Base-by-base conservation (phyloP, 805 yeast genomes). In the Saturnispora diversa region DNA sequence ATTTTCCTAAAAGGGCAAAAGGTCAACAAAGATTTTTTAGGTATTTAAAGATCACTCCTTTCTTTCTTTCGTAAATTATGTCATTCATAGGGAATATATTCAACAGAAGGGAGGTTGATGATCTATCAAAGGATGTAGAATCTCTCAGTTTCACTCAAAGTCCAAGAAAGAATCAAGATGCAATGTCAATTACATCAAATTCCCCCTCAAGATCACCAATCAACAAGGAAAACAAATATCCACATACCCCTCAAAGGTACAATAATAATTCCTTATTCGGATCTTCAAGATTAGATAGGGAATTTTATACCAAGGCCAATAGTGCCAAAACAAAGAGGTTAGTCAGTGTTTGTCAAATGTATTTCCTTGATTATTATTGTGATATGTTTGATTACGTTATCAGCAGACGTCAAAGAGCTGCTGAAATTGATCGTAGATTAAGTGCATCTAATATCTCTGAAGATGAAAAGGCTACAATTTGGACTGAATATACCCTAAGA, bases 341-440 rank as follows among this genome's bases (percentile, higher is more conserved):
- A 44, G 94, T 88, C 7, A 82, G 87, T 37, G 97, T 92, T 21
- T 83, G 95, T 30, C 96, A 90, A 58, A 75, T 87, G 76, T 94
- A 82, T 63, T 92, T 92, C 54, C 69, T 92, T 44, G 98, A 92
- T 60, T 86, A 88, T 62, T 92, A 92, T 60, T 90, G 95, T 64
- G 98, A 92, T 60, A 79, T 84, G 77, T 82, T 92, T 63, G 95
- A 86, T 57, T 92, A 92, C 57, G 83, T 90, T 24, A 83, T 88
- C 49, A 76, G 77, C 46, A 76, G 99, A 59, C 76, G 90, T 56
- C 85, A 83, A 56, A 75, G 98, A 44, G 69, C 80, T n/a, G 68
- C 70, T 32, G 75, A 81, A 49, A 92, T 86, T 15, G 72, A 81
- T 53, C 58, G 67, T 19, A 75, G 76, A 40, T 59, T 82, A 37